Evolutionary conservation across 2,329 filamentous ascomycete genomes (phyloP).

Genomic region (Nemania bipapillata): DNA sequence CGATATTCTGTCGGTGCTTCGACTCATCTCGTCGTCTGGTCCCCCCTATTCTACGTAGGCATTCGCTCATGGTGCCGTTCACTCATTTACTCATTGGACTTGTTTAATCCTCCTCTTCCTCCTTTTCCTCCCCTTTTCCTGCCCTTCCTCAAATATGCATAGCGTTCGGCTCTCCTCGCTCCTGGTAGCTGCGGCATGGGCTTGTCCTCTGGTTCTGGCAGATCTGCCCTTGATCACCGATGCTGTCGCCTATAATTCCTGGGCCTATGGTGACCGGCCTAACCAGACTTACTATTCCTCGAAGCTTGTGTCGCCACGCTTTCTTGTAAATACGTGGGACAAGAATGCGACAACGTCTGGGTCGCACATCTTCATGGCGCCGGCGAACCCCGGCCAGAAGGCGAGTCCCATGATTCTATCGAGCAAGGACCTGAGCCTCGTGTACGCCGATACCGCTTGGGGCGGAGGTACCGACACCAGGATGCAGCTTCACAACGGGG

Average conservation of each 20-base stretch:
- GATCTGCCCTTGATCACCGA: conserved; percentile 38
- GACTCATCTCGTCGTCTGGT: conserved; percentile 1
- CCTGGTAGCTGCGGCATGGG: conserved; percentile 20
- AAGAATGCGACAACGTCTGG: conserved; percentile 34
- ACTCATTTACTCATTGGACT: conserved; percentile 16
- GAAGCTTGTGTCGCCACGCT: conserved; percentile 37
- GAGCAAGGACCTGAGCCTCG: conserved; percentile 43
- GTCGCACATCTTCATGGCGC: conserved; percentile 42
- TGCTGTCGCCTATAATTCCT: conserved; percentile 37
- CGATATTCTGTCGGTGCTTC: conserved; percentile 5
- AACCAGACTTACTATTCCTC: conserved; percentile 44
- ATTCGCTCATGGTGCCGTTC: conserved; percentile 13
- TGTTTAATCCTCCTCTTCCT: not conserved
- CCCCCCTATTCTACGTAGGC: conserved; percentile 15
- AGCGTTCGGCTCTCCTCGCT: conserved; percentile 25
- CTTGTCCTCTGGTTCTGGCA: conserved; percentile 27
- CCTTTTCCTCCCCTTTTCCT: not conserved
- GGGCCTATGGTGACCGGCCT: conserved; percentile 39
- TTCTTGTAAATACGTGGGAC: conserved; percentile 42
- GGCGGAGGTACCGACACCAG: conserved; percentile 40
- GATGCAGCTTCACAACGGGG: conserved; percentile 50
- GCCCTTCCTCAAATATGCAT: conserved; percentile 22
- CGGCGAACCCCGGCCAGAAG: conserved; percentile 26
- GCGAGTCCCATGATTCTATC: conserved; percentile 44
- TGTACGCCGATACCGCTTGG: conserved; percentile 43